phyloP scores from a whole-genome alignment of 352 stramenopile species.

The Phytophthora constricta region DNA sequence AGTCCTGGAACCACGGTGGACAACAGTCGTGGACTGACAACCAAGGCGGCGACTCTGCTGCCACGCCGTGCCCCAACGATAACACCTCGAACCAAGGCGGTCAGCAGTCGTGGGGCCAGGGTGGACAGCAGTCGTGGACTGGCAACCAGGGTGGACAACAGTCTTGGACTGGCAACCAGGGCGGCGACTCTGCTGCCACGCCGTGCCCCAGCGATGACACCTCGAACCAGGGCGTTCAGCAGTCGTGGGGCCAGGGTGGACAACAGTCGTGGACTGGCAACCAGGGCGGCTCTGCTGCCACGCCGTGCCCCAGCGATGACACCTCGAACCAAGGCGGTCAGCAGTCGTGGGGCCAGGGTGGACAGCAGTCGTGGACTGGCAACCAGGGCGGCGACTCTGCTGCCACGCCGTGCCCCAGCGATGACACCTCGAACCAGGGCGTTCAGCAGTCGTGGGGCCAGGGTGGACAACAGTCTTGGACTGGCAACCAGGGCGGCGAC shows the following conservation, averaged over 20 bases:
- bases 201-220: conserved; percentile 11
- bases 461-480: conserved; percentile 5
- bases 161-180: conserved; percentile 12
- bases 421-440: conserved; percentile 11
- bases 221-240: conserved; percentile 5
- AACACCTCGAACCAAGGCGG: conserved; percentile 13
- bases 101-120: conserved; percentile 2
- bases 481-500: neutral
- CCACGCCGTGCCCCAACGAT: conserved; percentile 21
- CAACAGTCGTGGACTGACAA: conserved; percentile 8
- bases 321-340: conserved; percentile 7
- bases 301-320: conserved; percentile 18
- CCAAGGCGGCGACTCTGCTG: conserved; percentile 14
- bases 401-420: conserved; percentile 21
- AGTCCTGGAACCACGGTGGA: conserved; percentile 12
- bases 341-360: conserved; percentile 5
- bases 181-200: conserved; percentile 11
- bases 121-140: conserved; percentile 2
- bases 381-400: conserved; percentile 17
- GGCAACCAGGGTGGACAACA: neutral
- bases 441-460: conserved; percentile 2
- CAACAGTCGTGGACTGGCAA: conserved; percentile 3
- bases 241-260: conserved; percentile 3
- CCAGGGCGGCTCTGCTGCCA: neutral
- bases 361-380: conserved; percentile 2